These are phyloP conservation scores for Prunus mongolica DNA, from an alignment of 306 rosid species.

Conservation along the genomic window DNA sequence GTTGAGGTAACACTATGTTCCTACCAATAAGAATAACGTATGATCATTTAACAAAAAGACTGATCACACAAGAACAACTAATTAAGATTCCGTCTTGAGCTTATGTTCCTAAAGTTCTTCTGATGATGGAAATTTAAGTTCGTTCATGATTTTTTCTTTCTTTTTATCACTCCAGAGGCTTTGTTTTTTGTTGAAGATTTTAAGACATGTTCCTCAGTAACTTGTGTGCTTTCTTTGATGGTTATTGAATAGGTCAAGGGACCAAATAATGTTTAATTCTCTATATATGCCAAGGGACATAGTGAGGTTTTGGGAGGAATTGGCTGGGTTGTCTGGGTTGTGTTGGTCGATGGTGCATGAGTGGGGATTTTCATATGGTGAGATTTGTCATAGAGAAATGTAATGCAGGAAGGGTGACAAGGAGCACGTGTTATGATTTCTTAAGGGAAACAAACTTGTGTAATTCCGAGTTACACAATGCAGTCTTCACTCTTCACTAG, in stretches of 20 bases:
- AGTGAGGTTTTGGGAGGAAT: background rate
- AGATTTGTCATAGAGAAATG: too few species aligned
- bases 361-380: too few species aligned
- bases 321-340: too few species aligned
- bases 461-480: too few species aligned
- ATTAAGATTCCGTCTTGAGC: background rate
- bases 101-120: too few species aligned
- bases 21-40: background rate
- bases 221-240: background rate
- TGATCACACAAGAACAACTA: background rate
- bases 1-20: conserved; percentile 60
- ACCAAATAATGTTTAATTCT: background rate
- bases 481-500: too few species aligned
- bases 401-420: too few species aligned
- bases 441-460: too few species aligned
- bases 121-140: too few species aligned
- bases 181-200: background rate
- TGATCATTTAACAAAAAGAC: background rate
- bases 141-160: too few species aligned
- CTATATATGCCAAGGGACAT: background rate
- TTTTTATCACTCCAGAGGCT: background rate
- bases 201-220: background rate
- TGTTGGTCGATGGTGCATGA: too few species aligned
- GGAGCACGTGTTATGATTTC: too few species aligned
- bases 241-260: background rate